These are phyloP conservation scores for Xylaria arbuscula DNA, from an alignment of 2,329 filamentous ascomycete species.

Conservation along the genomic window DNA sequence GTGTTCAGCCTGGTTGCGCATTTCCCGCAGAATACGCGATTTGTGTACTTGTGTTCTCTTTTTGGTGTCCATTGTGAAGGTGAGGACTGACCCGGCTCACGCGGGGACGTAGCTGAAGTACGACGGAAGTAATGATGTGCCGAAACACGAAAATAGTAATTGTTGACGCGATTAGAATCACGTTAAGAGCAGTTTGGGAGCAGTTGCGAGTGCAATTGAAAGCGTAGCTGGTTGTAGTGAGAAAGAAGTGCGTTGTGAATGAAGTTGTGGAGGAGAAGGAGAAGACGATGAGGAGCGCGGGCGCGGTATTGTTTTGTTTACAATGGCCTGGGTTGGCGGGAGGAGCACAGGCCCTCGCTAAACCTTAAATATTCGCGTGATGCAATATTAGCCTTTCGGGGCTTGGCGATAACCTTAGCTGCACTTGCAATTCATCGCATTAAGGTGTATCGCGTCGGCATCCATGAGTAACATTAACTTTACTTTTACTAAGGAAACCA, in stretches of 20 bases:
- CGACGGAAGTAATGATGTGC: not conserved
- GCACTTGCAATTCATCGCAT: too few species aligned
- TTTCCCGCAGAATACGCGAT: slow-evolving; percentile 52
- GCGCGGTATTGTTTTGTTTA: slow-evolving; percentile 37
- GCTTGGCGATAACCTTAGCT: not conserved
- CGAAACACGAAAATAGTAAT: slow-evolving; percentile 20
- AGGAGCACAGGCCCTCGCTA: slow-evolving; percentile 13
- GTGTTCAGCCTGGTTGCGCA: slow-evolving; percentile 57
- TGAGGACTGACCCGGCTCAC: slow-evolving; percentile 31
- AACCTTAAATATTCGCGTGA: slow-evolving; percentile 16
- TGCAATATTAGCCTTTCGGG: slow-evolving; percentile 10
- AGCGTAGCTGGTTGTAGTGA: slow-evolving; percentile 26
- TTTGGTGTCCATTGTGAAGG: slow-evolving; percentile 44
- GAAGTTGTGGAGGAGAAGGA: slow-evolving; percentile 27
- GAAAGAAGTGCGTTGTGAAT: slow-evolving; percentile 23
- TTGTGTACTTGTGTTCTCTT: slow-evolving; percentile 43
- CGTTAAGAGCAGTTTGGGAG: slow-evolving; percentile 16
- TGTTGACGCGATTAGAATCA: slow-evolving; percentile 15
- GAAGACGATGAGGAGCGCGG: slow-evolving; percentile 16
- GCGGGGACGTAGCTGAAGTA: slow-evolving; percentile 27
- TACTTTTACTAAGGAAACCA: not conserved
- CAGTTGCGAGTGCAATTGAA: slow-evolving; percentile 32
- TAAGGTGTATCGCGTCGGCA: not conserved
- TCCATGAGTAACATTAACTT: not conserved
- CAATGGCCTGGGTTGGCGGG: slow-evolving; percentile 15